Conservation (phyloP, 2,329 filamentous ascomycete species). For the Beauveria brongniartii region DNA sequence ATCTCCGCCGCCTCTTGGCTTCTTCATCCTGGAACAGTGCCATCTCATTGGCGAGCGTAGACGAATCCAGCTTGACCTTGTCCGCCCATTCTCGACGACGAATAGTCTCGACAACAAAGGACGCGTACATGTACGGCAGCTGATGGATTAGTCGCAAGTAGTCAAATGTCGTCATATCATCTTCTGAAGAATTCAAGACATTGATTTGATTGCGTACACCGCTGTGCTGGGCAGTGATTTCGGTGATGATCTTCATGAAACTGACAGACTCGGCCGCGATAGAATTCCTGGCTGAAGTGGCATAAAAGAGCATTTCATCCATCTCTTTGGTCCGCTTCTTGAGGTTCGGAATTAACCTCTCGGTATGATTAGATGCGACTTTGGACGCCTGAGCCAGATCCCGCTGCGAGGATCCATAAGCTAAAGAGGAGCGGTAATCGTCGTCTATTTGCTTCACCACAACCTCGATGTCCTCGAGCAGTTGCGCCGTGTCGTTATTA, state of each 20-base stretch:
- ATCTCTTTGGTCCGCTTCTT: slow-evolving; percentile 50
- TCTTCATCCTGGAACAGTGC: slow-evolving; percentile 90
- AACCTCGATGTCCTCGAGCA: slow-evolving; percentile 79
- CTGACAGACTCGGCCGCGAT: slow-evolving; percentile 57
- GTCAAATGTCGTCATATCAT: slow-evolving; percentile 74
- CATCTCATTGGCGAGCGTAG: slow-evolving; percentile 85
- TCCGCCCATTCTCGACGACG: slow-evolving; percentile 84
- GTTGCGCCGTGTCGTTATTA: slow-evolving; percentile 54
- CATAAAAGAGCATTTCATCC: slow-evolving; percentile 50
- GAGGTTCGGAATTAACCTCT: slow-evolving; percentile 51
- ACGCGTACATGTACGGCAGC: slow-evolving; percentile 83
- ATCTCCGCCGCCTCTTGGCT: slow-evolving; percentile 76
- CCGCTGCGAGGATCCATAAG: slow-evolving; percentile 55
- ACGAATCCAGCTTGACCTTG: slow-evolving; percentile 81
- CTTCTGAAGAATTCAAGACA: slow-evolving; percentile 61
- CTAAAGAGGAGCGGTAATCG: slow-evolving; percentile 71
- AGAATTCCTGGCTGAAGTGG: slow-evolving; percentile 58
- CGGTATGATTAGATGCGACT: slow-evolving; percentile 55
- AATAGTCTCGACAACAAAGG: slow-evolving; percentile 77
- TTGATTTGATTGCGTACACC: slow-evolving; percentile 65
- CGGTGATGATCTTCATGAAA: slow-evolving; percentile 76
- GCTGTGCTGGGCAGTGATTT: slow-evolving; percentile 67
- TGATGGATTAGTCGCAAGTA: slow-evolving; percentile 72
- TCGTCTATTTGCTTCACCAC: slow-evolving; percentile 79
- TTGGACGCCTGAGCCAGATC: slow-evolving; percentile 55